Evolutionary conservation across 1,139 yeast species (phyloP), one percentile per base, ranked within the genome.

Genomic region (Blastobotrys serpentis): DNA sequence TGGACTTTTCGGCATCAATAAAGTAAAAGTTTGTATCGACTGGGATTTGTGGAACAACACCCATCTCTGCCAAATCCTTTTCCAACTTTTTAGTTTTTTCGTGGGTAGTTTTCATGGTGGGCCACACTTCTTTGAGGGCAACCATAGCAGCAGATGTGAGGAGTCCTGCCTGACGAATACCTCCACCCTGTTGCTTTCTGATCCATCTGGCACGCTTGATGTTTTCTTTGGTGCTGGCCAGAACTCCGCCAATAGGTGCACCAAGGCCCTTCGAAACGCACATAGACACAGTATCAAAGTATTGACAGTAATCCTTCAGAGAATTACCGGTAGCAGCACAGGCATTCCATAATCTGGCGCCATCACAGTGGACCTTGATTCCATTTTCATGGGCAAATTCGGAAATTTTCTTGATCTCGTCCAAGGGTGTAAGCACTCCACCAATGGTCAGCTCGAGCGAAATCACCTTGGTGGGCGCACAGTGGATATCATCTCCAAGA

Each of bases 301-400:
- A 71, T 54, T 77, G 73, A 62, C 95, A 86, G 66, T 82, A 87
- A 63, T 86, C 88, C 43, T 67, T 66, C 52, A 88, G 68, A 7
- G 86, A 69, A 37, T 86, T 72, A 5, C 85, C 87, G 22, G 92
- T 78, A 46, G 77, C 89, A 4, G 77, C 85, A 25, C 82, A 72
- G 1, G 96, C 96, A 63, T 89, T 87, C 92, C 95, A 88, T 50
- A 89, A 72, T 59, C 97, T 75, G 6, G 97, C 97, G 56, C 97
- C 96, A 63, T 89, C 97, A 61, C 88, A 78, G 64, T 89, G 96
- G 56, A 88, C 69, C 57, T 73, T 77, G 53, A 88, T 72, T 48
- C 76, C 76, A 59, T 83, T 75, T 48, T 74, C 78, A 53, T 74
- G 72, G 57, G 94, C 86, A 74, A 86, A 87, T 46, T 71, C 73